These are phyloP conservation scores for Ogataea wickerhamii DNA, from an alignment of 805 yeast species.

Conservation along the genomic window DNA sequence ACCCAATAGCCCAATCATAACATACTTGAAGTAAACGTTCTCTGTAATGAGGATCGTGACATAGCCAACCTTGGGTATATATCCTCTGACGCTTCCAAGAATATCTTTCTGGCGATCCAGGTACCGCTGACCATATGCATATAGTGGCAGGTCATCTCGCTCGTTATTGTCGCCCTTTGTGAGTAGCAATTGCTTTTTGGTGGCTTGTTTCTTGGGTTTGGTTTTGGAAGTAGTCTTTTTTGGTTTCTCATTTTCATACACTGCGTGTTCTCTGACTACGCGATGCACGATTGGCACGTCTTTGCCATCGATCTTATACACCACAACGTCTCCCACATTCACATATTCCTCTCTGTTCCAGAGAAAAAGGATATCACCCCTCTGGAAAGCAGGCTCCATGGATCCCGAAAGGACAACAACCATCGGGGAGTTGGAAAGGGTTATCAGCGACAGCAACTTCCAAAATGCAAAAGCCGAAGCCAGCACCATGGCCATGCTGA, in stretches of 20 bases:
- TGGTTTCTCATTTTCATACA: conserved; percentile 20
- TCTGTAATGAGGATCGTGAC: conserved; percentile 89
- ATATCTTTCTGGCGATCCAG: conserved; percentile 74
- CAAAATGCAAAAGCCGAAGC: conserved; percentile 90
- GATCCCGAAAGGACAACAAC: conserved; percentile 97
- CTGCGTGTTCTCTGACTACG: conserved; percentile 79
- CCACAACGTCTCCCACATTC: conserved; percentile 89
- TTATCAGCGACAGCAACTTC: conserved; percentile 71
- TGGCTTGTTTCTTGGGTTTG: conserved; percentile 8
- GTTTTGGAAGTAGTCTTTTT: conserved; percentile 15
- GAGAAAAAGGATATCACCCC: conserved; percentile 89
- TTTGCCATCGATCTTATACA: conserved; percentile 76
- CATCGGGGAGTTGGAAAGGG: conserved; percentile 87
- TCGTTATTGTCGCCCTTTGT: conserved; percentile 98
- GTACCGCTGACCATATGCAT: conserved; percentile 72
- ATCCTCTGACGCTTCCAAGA: conserved; percentile 89
- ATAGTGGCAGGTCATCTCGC: conserved; percentile 83
- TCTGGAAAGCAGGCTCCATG: conserved; percentile 99
- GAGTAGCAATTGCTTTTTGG: conserved; percentile 55
- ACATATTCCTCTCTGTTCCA: conserved; percentile 77
- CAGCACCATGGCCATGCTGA: conserved; percentile 73
- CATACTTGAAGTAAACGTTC: conserved; percentile 76
- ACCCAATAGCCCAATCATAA: conserved; percentile 70
- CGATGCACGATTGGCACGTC: conserved; percentile 96
- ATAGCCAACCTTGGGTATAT: conserved; percentile 86